phyloP scores from a whole-genome alignment of 1,284 basidiomycete genomes.

The Leccinum subspadiceum region DNA sequence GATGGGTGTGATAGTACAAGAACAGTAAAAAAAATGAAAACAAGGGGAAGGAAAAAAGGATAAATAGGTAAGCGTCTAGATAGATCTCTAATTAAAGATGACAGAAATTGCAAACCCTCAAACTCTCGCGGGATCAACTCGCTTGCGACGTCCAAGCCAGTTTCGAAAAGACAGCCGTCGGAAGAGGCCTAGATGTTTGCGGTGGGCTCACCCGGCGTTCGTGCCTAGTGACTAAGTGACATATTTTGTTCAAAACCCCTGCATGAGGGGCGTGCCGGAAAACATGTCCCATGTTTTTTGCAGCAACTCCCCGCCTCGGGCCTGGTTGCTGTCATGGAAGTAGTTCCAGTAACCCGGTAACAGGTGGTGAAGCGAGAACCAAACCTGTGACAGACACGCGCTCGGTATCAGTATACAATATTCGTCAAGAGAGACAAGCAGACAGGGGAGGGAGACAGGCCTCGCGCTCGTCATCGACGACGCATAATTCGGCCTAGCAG shows the following conservation, averaged over 20 bases:
- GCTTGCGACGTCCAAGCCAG: neutral
- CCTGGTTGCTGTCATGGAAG: constrained; percentile 21
- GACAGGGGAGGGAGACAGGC: neutral
- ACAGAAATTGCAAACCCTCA: neutral
- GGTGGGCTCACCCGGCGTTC: neutral
- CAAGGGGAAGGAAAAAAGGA: neutral
- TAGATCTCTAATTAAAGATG: neutral
- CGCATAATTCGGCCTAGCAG: neutral
- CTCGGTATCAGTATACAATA: constrained; percentile 3
- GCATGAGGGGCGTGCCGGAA: constrained; percentile 13
- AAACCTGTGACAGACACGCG: constrained; percentile 18
- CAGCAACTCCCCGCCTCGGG: constrained; percentile 20
- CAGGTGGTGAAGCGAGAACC: constrained; percentile 34
- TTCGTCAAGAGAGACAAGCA: neutral
- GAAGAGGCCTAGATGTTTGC: neutral
- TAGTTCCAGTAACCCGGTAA: constrained; percentile 35
- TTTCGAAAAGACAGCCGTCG: neutral
- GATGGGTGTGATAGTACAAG: neutral
- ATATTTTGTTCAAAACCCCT: constrained; percentile 8
- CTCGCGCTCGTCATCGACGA: neutral
- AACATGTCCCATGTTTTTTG: constrained; percentile 25
- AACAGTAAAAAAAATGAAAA: neutral
- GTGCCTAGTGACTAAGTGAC: neutral
- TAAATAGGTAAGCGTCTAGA: neutral
- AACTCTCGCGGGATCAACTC: neutral